Conservation (phyloP, 352 stramenopile species). For the Thraustochytrium striatum region DNA sequence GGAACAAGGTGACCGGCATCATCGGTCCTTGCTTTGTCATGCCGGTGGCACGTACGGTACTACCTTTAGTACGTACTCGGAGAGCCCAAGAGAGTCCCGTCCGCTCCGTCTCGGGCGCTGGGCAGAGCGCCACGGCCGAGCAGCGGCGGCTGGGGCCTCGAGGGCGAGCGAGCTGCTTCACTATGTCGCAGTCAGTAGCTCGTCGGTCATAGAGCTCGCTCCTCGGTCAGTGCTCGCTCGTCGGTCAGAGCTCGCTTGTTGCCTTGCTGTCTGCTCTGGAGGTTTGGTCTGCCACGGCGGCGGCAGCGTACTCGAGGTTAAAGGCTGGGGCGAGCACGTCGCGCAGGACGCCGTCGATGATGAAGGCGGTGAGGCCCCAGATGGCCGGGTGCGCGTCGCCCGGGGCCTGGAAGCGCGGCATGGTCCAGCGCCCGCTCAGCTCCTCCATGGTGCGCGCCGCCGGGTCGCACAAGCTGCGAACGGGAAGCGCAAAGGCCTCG, state of each 20-base stretch:
- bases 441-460: background rate
- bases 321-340: slow-evolving; percentile 16
- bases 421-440: background rate
- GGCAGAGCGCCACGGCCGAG: background rate
- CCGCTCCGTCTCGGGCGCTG: too few relatives aligned
- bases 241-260: too few relatives aligned
- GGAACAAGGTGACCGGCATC: too few relatives aligned
- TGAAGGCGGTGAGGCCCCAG: slow-evolving; percentile 42
- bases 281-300: background rate
- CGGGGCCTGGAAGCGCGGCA: slow-evolving; percentile 24
- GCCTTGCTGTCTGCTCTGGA: too few relatives aligned
- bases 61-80: too few relatives aligned
- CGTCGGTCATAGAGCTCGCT: background rate
- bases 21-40: too few relatives aligned
- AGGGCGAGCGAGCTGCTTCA: background rate
- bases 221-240: too few relatives aligned
- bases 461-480: background rate
- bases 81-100: too few relatives aligned
- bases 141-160: background rate
- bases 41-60: too few relatives aligned
- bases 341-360: slow-evolving; percentile 34
- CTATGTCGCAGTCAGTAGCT: background rate
- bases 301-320: background rate
- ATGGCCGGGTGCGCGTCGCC: background rate
- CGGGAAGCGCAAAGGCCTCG: slow-evolving; percentile 4